Base-by-base conservation (phyloP, 331 rosid genomes). In the Stylosanthes scabra region DNA sequence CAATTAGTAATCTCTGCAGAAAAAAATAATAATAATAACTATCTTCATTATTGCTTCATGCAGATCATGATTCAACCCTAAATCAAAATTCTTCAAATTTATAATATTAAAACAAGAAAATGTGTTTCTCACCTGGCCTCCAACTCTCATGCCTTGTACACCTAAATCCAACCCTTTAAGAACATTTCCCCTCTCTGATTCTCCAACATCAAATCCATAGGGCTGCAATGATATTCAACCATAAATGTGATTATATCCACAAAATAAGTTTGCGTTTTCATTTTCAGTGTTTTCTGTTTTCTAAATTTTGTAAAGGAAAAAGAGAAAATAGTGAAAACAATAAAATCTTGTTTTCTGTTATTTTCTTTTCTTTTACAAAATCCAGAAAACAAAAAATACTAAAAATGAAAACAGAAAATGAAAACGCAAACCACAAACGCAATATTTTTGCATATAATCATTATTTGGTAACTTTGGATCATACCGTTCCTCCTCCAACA, bases 401-500 rank as follows among this genome's bases (percentile, higher is more conserved):
- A n/a, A n/a, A n/a, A n/a, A n/a, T n/a, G n/a, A n/a, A n/a, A n/a
- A n/a, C n/a, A n/a, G n/a, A n/a, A n/a, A n/a, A n/a, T n/a, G n/a
- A n/a, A n/a, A n/a, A n/a, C n/a, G n/a, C n/a, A n/a, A n/a, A n/a
- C n/a, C n/a, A n/a, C 37, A 31, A 31, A 31, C 0, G 4, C 4
- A 31, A 31, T 31, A 3, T 31, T 31, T 31, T 31, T 5, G 5
- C 37, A 31, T 5, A 31, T 31, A 31, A 31, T 31, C 4, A 47
- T 31, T 9, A n/a, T n/a, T n/a, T n/a, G n/a, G n/a, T n/a, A 74
- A 34, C 39, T 45, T 54, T 9, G 61, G 73, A 42, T 60, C 79
- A 55, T 86, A 93, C 97, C 89, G 97, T 91, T 86, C 98, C 98
- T 84, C 98, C 97, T 50, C 96, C 97, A 37, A 94, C 96, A 6